Evolutionary conservation across 345 rosid genomes (phyloP).

Genomic region (Laguncularia racemosa): DNA sequence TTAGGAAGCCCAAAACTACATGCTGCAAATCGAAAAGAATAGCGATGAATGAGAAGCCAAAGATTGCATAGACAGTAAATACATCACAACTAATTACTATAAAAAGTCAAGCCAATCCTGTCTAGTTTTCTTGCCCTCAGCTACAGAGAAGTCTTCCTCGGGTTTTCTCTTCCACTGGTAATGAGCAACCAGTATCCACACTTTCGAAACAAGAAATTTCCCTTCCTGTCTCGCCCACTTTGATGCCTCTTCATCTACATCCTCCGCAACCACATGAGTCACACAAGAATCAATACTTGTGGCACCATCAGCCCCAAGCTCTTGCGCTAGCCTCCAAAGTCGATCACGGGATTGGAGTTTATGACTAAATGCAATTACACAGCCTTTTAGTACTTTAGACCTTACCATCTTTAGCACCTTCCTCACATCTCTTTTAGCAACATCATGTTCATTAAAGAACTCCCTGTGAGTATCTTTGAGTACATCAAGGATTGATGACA

Average conservation of each 20-base stretch:
- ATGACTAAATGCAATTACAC: conserved; percentile 2
- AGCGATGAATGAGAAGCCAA: too few species aligned
- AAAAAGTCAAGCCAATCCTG: too few species aligned
- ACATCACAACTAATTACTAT: too few species aligned
- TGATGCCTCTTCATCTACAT: not conserved
- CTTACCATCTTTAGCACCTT: not conserved
- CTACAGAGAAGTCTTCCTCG: conserved; percentile 3
- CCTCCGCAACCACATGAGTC: conserved; percentile 9
- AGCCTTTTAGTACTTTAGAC: not conserved
- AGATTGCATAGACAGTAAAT: too few species aligned
- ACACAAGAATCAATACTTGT: not conserved
- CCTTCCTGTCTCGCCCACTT: not conserved
- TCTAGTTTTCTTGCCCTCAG: too few species aligned
- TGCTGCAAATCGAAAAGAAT: too few species aligned
- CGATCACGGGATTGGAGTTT: not conserved
- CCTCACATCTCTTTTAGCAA: conserved; percentile 3
- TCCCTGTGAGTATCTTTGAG: conserved; percentile 2
- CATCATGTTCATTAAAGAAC: not conserved
- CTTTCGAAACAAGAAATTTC: conserved; percentile 3
- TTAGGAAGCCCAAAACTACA: too few species aligned
- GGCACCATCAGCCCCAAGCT: conserved; percentile 6
- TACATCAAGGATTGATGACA: conserved; percentile 1
- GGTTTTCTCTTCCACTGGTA: conserved; percentile 1
- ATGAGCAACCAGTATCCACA: not conserved
- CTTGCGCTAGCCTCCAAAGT: not conserved